phyloP scores from a whole-genome alignment of 495 filamentous ascomycete genomes.

The Aspergillus taichungensis region DNA sequence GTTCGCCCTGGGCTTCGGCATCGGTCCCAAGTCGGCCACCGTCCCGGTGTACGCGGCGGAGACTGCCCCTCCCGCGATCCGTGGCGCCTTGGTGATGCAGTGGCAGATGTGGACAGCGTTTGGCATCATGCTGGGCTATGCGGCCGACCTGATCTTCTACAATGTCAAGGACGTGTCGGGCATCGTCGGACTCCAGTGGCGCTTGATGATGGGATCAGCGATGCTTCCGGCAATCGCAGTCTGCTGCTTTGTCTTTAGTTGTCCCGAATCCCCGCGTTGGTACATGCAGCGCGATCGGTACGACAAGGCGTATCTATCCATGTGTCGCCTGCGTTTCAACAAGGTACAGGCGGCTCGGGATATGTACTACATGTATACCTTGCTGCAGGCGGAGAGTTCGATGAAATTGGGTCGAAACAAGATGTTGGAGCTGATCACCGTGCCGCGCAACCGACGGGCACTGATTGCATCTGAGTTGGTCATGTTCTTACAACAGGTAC shows the following conservation, averaged over 20 bases:
- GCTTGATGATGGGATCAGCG: slow-evolving; percentile 75
- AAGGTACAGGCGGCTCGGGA: slow-evolving; percentile 76
- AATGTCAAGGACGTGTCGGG: slow-evolving; percentile 44
- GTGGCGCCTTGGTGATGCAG: slow-evolving; percentile 69
- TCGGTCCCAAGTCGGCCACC: slow-evolving; percentile 74
- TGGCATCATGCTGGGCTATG: slow-evolving; percentile 72
- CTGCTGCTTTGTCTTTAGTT: slow-evolving; percentile 58
- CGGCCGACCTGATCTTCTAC: slow-evolving; percentile 64
- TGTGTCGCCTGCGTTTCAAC: slow-evolving; percentile 56
- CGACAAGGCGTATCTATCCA: slow-evolving; percentile 54
- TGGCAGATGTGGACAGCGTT: slow-evolving; percentile 90
- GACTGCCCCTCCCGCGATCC: slow-evolving; percentile 58
- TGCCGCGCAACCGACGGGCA: slow-evolving; percentile 73
- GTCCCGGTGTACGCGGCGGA: slow-evolving; percentile 77
- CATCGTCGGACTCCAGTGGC: slow-evolving; percentile 67
- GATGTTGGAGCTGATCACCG: slow-evolving; percentile 58
- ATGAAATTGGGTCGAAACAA: slow-evolving; percentile 54
- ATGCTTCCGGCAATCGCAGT: slow-evolving; percentile 66
- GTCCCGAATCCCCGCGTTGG: slow-evolving; percentile 72
- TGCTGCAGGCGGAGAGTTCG: slow-evolving; percentile 57
- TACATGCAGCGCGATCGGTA: slow-evolving; percentile 64
- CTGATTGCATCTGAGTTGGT: slow-evolving; percentile 65
- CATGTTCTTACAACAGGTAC: slow-evolving; percentile 82
- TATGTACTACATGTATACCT: slow-evolving; percentile 69
- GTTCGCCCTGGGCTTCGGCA: slow-evolving; percentile 65